Base-by-base conservation (phyloP, 345 rosid genomes). In the Gossypioides kirkii region DNA sequence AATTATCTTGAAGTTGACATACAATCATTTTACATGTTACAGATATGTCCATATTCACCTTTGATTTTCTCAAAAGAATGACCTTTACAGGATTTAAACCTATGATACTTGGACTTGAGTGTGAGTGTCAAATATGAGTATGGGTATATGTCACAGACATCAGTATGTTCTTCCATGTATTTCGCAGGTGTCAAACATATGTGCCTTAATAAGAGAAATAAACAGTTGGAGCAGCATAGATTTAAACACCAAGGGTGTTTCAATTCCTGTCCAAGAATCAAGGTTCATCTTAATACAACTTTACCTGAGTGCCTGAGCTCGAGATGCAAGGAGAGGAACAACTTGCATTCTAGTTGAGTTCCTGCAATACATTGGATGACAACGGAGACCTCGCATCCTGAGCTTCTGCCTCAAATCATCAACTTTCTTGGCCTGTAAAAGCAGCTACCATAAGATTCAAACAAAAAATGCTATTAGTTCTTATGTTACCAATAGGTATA, bases 281-380 rank as follows among this genome's bases (percentile, higher is more conserved):
- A 66, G 20, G 3, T 45, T 38, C 70, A 65, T 45, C 6, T 43
- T 12, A 12, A 43, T 20, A 20, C 20, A 26, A 62, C 36, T 0
- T 7, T 80, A 94, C 98, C 98, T 90, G 53, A 94, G 98, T 50
- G 98, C 97, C 56, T 87, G 98, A 36, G 98, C 87, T 69, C 98
- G 85, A 76, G 98, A 94, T 60, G 98, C 98, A 70, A 90, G 90
- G 22, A 92, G 95, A 78, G 98, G 98, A 70, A 94, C 73, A 28
- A 88, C 82, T 61, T 94, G 98, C 84, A 92, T 50, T 78, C 91
- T 87, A 4, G 92, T 89, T 10, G 89, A 87, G 79, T 81, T 89
- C 81, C 98, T 79, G 85, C 98, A 92, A 41, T 94, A 94, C 97
- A 94, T 92, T 0, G 92, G 97, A 82, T 94, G 98, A 79, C 98